Percentiles rank a stretch among this genome's conserved stretches.
These are phyloP conservation scores for Alternaria consortialis DNA, from an alignment of 2,329 filamentous ascomycete genomes.

Conservation along the genomic window DNA sequence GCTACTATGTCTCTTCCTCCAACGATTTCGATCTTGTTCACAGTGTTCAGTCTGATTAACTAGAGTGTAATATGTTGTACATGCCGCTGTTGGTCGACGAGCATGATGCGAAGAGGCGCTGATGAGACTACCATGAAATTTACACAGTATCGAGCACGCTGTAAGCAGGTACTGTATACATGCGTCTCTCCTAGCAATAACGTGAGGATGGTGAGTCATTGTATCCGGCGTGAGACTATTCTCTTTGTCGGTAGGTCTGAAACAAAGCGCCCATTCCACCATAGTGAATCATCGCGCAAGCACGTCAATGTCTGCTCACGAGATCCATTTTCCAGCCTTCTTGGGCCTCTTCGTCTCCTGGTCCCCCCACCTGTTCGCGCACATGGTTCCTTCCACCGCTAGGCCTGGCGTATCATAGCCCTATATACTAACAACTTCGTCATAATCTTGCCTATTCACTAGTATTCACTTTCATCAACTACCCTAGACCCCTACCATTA, in stretches of 20 bases:
- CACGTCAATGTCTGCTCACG: neutral
- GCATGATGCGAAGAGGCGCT: neutral
- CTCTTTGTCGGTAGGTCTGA: neutral
- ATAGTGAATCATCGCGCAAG: neutral
- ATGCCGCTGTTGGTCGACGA: neutral
- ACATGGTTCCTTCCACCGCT: neutral
- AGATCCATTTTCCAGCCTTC: neutral
- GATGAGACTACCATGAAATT: neutral
- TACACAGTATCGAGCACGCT: neutral
- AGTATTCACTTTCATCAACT: neutral
- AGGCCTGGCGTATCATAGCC: neutral
- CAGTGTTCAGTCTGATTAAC: neutral
- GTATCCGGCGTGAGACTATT: neutral
- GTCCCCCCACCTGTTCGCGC: neutral
- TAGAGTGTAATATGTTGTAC: neutral
- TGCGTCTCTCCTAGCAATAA: neutral
- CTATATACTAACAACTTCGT: neutral
- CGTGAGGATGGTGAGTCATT: neutral
- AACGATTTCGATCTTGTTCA: neutral
- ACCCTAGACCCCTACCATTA: neutral
- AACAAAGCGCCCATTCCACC: neutral
- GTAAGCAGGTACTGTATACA: neutral
- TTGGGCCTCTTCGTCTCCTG: neutral
- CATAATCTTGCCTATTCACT: neutral
- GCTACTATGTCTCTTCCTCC: fast-evolving